Evolutionary conservation across 805 yeast genomes (phyloP).

Genomic region (Candida broadrunensis): DNA sequence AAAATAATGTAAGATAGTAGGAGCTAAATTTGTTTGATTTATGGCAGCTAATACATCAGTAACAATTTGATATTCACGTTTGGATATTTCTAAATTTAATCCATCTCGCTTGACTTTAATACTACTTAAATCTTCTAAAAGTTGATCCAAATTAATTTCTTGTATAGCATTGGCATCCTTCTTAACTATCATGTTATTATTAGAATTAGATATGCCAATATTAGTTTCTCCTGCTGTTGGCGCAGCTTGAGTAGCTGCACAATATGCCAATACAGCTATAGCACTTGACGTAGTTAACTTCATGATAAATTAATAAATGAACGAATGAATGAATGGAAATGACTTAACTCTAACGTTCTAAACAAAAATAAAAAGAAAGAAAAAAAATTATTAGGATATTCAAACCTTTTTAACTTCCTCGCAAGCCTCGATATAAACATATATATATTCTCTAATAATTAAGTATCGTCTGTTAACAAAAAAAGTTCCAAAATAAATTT

Average conservation of each 20-base stretch:
- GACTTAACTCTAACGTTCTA: not conserved
- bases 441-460: no score
- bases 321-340: conserved; percentile 7
- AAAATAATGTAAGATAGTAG: conserved; percentile 29
- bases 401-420: no score
- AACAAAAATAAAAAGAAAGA: not conserved
- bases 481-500: no score
- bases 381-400: no score
- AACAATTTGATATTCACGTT: conserved; percentile 38
- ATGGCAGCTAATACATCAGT: conserved; percentile 37
- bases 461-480: no score
- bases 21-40: conserved; percentile 34
- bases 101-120: conserved; percentile 28
- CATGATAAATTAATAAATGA: conserved; percentile 17
- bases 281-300: conserved; percentile 28
- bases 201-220: not conserved
- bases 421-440: no score
- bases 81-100: conserved; percentile 20
- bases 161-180: conserved; percentile 5
- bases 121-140: conserved; percentile 21
- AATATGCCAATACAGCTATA: conserved; percentile 23
- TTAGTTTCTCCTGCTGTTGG: conserved; percentile 22
- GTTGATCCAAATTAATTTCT: conserved; percentile 15
- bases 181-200: not conserved
- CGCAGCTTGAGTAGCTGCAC: conserved; percentile 30